Base-by-base conservation (phyloP, 1,284 basidiomycete genomes). In the Inonotus hispidus region DNA sequence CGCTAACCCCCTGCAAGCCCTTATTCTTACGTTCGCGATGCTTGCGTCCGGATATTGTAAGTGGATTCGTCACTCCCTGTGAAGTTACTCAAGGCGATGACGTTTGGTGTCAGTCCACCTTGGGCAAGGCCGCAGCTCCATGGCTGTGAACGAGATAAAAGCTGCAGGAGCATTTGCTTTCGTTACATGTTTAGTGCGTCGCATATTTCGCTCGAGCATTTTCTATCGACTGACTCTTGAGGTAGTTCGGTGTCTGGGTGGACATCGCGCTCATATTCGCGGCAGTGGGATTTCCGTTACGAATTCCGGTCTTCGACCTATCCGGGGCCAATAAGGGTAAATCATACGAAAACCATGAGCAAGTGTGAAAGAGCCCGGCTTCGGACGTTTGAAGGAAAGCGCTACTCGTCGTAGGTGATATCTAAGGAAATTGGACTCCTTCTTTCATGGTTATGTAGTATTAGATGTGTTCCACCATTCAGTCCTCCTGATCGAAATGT, bases 281-380 rank as follows among this genome's bases (percentile, higher is more conserved):
- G 14, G 43, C 64, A 21, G 64, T 65, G 16, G 52, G 60, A 46
- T 65, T 64, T 39, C 62, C 62, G 6, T 23, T 63, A 37, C 39
- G 54, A 25, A 21, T 65, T 13, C 62, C 64, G 27, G 41, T 65
- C 19, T 58, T 64, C 41, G 64, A 65, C 38, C 58, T 65, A 38
- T 65, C 64, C 1, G 41, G 41, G 4, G 41, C 19, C 32, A 32
- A 32, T 19, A 14, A 6, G n/a, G 13, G 41, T 7, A 21, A 16
- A 1, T n/a, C 41, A 5, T 2, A 13, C n/a, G 41, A n/a, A n/a
- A n/a, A 16, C 19, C 41, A 10, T n/a, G 41, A 43, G 7, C 11
- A 43, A 43, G 41, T 16, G 7, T 21, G 41, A 43, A n/a, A n/a
- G 11, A 2, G 11, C n/a, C 11, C 16, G 41, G 16, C 3, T 43